Evolutionary conservation across 345 rosid genomes (phyloP).

Genomic region (Populus simonii): DNA sequence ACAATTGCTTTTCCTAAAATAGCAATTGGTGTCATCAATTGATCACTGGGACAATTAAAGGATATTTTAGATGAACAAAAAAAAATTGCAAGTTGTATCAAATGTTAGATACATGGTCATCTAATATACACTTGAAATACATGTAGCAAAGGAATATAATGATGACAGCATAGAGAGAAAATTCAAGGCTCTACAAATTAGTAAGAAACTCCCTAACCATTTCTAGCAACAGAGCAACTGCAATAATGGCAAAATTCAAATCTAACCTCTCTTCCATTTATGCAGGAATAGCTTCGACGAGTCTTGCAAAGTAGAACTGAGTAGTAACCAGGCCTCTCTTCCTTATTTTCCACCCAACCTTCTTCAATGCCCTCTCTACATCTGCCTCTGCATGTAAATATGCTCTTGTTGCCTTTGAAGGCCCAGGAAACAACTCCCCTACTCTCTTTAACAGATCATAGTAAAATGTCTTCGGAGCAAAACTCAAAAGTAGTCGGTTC

Average conservation of each 20-base stretch:
- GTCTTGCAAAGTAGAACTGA: conserved; percentile 80
- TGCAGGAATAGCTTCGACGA: conserved; percentile 78
- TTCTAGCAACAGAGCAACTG: not conserved
- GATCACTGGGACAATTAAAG: not conserved
- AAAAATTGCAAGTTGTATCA: conserved; percentile 2
- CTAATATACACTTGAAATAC: conserved; percentile 14
- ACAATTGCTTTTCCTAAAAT: not conserved
- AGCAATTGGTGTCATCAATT: not conserved
- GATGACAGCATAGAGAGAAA: not conserved
- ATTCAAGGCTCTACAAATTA: conserved; percentile 18
- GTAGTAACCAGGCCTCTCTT: conserved; percentile 74
- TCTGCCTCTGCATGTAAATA: conserved; percentile 88
- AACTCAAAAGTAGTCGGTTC: conserved; percentile 71
- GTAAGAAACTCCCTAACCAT: conserved; percentile 1
- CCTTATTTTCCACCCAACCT: conserved; percentile 87
- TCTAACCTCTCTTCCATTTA: conserved; percentile 34
- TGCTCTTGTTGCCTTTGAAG: conserved; percentile 95
- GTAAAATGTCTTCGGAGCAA: conserved; percentile 90
- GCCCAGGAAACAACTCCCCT: conserved; percentile 95
- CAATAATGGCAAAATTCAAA: conserved; percentile 2
- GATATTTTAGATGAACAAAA: not conserved
- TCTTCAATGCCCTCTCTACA: conserved; percentile 72
- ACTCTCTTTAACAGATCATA: conserved; percentile 71
- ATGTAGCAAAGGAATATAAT: not conserved
- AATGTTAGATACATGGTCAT: conserved; percentile 9